A percentile compares a stretch with the other conserved stretches of the same genome.
Conservation (phyloP, 129 eudicot genomes). For the Artemisia annua region DNA sequence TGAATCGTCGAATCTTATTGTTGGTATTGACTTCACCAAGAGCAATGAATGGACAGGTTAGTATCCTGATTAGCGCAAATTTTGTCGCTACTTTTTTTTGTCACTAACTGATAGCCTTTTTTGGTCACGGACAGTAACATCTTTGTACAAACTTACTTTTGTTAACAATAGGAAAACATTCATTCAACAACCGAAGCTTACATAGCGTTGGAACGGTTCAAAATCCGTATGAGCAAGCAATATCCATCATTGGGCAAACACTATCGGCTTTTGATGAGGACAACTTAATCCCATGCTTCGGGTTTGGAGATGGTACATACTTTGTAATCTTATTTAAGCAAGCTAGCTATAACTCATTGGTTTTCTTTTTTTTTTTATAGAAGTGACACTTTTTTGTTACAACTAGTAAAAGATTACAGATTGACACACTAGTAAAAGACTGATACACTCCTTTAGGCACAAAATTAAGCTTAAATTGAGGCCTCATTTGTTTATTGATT, state of each 20-base stretch:
- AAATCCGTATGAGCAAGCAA: slow-evolving; percentile 82
- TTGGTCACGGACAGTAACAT: neutral
- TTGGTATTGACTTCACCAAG: slow-evolving; percentile 77
- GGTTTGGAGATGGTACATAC: slow-evolving; percentile 74
- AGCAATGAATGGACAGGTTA: slow-evolving; percentile 89
- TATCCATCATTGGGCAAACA: slow-evolving; percentile 68
- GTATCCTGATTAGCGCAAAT: neutral
- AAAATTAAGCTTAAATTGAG: no score
- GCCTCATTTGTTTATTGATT: no score
- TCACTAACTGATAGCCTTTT: neutral
- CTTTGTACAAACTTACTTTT: neutral
- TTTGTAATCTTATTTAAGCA: neutral
- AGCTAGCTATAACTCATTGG: neutral
- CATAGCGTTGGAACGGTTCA: slow-evolving; percentile 50
- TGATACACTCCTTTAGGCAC: no score
- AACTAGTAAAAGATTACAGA: no score
- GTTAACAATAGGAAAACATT: slow-evolving; percentile 42
- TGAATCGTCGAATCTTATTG: slow-evolving; percentile 77
- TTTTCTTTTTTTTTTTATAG: no score
- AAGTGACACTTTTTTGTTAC: no score
- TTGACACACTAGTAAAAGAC: no score
- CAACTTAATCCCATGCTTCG: slow-evolving; percentile 74
- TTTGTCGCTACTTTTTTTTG: neutral
- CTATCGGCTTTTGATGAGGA: slow-evolving; percentile 77
- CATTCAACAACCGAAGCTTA: slow-evolving; percentile 56